Evolutionary conservation across 2,329 filamentous ascomycete species (phyloP).

Genomic region (Neofusicoccum ribis): DNA sequence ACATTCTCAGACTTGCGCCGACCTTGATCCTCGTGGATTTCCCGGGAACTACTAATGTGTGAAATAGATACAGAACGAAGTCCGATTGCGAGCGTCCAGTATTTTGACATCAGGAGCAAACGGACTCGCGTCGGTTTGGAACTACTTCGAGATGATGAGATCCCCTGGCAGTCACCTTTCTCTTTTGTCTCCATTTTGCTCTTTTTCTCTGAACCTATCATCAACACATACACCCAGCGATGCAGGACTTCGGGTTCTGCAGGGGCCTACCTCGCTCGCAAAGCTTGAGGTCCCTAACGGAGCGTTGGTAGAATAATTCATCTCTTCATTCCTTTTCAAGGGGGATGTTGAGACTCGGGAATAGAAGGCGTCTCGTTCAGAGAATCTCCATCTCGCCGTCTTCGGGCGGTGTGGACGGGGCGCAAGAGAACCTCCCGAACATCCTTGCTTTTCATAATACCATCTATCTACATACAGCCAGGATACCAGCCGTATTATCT

Average conservation of each 20-base stretch:
- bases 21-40: neutral
- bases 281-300: conserved; percentile 45
- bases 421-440: conserved; percentile 43
- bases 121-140: too few relatives aligned
- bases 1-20: too few relatives aligned
- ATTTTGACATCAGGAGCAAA: too few relatives aligned
- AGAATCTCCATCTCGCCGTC: conserved; percentile 21
- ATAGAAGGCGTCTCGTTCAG: conserved; percentile 36
- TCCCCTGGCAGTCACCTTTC: too few relatives aligned
- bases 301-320: conserved; percentile 44
- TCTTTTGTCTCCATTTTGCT: too few relatives aligned
- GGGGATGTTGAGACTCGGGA: conserved; percentile 24
- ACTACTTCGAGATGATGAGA: too few relatives aligned
- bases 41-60: too few relatives aligned
- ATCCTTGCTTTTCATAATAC: conserved; percentile 14
- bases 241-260: conserved; percentile 45
- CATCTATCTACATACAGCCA: too few relatives aligned
- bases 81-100: too few relatives aligned
- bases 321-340: conserved; percentile 17
- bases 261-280: conserved; percentile 37
- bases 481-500: too few relatives aligned
- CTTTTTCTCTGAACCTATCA: neutral
- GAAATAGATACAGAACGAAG: too few relatives aligned
- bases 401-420: conserved; percentile 31
- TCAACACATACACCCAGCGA: conserved; percentile 36